Conservation (phyloP, 148 eudicot genomes). For the Silene uniflora region DNA sequence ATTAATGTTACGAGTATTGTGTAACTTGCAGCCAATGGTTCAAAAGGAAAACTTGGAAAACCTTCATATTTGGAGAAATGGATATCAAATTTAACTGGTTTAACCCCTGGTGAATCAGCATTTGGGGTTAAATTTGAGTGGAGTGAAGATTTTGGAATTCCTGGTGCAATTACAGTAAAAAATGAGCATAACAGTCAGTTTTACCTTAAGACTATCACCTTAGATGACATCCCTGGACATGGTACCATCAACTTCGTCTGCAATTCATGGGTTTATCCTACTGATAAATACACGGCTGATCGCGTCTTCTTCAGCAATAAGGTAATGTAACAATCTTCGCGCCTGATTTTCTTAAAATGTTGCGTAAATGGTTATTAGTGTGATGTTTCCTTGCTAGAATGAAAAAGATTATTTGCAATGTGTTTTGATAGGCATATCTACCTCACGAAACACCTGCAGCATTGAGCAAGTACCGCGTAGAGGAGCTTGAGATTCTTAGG, state of each 20-base stretch:
- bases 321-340: constrained; percentile 26
- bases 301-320: constrained; percentile 73
- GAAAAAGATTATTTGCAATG: background rate
- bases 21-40: constrained; percentile 19
- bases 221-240: constrained; percentile 50
- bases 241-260: constrained; percentile 61
- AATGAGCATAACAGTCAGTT: constrained; percentile 63
- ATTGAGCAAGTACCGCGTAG: constrained; percentile 48
- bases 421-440: constrained; percentile 44
- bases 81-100: constrained; percentile 34
- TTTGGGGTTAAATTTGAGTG: constrained; percentile 54
- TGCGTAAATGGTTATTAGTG: background rate
- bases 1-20: background rate
- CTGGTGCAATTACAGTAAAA: constrained; percentile 63
- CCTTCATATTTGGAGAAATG: constrained; percentile 48
- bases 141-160: constrained; percentile 62
- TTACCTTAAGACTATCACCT: constrained; percentile 63
- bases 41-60: constrained; percentile 37
- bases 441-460: constrained; percentile 61
- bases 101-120: constrained; percentile 42
- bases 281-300: constrained; percentile 41
- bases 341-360: background rate
- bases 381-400: background rate
- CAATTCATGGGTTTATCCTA: constrained; percentile 79
- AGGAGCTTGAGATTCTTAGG: constrained; percentile 59